phyloP scores from a whole-genome alignment of 2,329 filamentous ascomycete genomes.

The Magnaporthiopsis incrustans region DNA sequence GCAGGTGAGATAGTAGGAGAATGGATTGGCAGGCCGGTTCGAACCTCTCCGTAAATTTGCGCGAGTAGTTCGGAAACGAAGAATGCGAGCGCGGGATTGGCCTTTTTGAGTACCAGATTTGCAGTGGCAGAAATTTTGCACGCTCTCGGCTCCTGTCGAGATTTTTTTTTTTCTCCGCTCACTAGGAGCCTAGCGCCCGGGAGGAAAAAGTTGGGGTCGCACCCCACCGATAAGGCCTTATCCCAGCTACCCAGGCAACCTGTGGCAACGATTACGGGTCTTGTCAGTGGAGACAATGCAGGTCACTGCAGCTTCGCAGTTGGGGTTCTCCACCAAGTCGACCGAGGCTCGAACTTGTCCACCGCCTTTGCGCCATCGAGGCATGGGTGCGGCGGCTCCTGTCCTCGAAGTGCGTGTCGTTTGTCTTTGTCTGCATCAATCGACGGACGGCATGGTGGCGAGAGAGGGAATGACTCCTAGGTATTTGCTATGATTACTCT shows the following conservation, averaged over 20 bases:
- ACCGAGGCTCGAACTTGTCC: not conserved
- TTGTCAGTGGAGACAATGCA: not conserved
- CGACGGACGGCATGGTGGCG: too few species aligned
- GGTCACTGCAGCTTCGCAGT: not conserved
- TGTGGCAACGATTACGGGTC: slow-evolving; percentile 1
- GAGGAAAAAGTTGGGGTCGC: not conserved
- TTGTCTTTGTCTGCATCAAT: too few species aligned
- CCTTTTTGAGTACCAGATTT: slow-evolving; percentile 7
- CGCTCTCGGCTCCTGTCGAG: not conserved
- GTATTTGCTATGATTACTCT: too few species aligned
- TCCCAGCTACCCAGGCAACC: slow-evolving; percentile 6
- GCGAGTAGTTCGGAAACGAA: not conserved
- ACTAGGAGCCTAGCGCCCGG: not conserved
- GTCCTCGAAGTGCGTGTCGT: not conserved
- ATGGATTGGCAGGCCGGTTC: not conserved
- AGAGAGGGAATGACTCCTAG: too few species aligned
- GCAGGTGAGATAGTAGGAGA: not conserved
- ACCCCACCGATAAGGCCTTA: slow-evolving; percentile 8
- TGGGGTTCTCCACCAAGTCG: not conserved
- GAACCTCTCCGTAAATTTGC: not conserved
- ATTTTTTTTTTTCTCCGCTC: slow-evolving; percentile 1
- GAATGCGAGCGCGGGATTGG: slow-evolving; percentile 1
- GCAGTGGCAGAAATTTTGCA: not conserved
- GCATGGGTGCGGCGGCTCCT: not conserved
- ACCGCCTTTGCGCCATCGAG: not conserved